Base-by-base conservation (phyloP, 1,284 basidiomycete species). In the Rhodotorula mucilaginosa region DNA sequence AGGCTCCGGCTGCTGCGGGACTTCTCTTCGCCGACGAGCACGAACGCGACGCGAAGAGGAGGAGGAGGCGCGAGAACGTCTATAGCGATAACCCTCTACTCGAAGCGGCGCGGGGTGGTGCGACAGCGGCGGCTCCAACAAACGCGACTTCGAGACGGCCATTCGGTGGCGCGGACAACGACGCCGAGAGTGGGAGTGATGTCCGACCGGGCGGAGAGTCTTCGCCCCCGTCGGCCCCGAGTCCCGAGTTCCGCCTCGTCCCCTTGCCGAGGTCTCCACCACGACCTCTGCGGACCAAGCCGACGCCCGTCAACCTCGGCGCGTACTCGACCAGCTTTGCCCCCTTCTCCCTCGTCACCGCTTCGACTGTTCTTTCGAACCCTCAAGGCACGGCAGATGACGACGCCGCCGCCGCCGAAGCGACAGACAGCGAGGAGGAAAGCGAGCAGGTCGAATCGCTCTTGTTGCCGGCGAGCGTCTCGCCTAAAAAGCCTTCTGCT, bases 381-480 rank as follows among this genome's bases (percentile, higher is more conserved):
- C 21, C 12, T 31, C 6, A 13, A n/a, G n/a, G 18, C 8, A 6
- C 46, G 4, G 31, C 34, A 15, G 54, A 18, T 39, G 29, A 1
- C n/a, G 16, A 13, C 12, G 26, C 23, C 1, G 63, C 39, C 7
- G 56, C n/a, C 3, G 67, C 60, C 8, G 71, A 68, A 16, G 65
- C 61, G 21, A 67, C 69, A 6, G 71, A 75, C 65, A 65, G 64
- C 61, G 74, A 75, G 58, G 61, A 60, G 13, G 74, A 75, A 51
- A 63, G 59, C 46, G 47, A 64, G 15, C 61, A 58, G 26, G 72
- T 75, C 49, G 58, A 59, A 16, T 69, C 67, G 29, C 65, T 64
- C 21, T 56, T 66, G 10, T 57, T 67, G 12, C 68, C 59, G 26
- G 39, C 49, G 15, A 56, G 46, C 51, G 49, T 51, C 49, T 56